Percentiles rank a stretch among this genome's conserved stretches.
phyloP scores from a whole-genome alignment of 495 filamentous ascomycete genomes.

The Zalerion maritima region DNA sequence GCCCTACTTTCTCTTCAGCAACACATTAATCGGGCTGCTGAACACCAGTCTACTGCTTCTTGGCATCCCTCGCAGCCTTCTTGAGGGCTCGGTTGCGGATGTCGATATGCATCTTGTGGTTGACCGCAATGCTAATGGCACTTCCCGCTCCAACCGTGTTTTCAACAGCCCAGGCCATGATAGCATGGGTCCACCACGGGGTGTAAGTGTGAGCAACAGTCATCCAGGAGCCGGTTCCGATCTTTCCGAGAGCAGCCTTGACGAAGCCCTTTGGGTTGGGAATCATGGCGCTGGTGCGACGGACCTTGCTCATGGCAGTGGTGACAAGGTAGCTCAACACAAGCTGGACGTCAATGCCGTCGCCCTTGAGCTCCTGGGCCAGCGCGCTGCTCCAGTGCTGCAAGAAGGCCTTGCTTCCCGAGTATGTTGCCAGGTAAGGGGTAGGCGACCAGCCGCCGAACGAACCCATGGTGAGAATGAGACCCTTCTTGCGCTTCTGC shows the following conservation, averaged over 20 bases:
- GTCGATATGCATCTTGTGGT: constrained; percentile 66
- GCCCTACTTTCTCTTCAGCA: too few relatives aligned
- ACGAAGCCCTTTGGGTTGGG: constrained; percentile 78
- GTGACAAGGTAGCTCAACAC: constrained; percentile 85
- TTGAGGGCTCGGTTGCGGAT: constrained; percentile 79
- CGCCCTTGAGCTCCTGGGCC: constrained; percentile 61
- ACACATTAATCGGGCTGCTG: background rate
- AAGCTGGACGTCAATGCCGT: constrained; percentile 72
- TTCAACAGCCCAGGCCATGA: constrained; percentile 75
- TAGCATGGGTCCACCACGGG: constrained; percentile 80
- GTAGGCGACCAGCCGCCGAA: constrained; percentile 85
- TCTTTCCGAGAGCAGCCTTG: constrained; percentile 57
- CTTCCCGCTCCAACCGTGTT: constrained; percentile 54
- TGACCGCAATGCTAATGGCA: constrained; percentile 45
- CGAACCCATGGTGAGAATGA: constrained; percentile 95
- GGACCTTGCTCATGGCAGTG: constrained; percentile 91
- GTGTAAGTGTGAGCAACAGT: constrained; percentile 67
- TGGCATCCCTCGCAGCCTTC: constrained; percentile 73
- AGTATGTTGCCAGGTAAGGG: constrained; percentile 90
- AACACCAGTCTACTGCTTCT: constrained; percentile 40
- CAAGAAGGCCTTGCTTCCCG: constrained; percentile 93
- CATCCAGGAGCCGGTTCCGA: constrained; percentile 65
- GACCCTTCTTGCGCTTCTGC: constrained; percentile 61
- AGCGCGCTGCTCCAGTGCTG: constrained; percentile 90
- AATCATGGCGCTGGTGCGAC: constrained; percentile 56